Conservation (phyloP, 2,329 filamentous ascomycete genomes). For the Aspergillus sp. region DNA sequence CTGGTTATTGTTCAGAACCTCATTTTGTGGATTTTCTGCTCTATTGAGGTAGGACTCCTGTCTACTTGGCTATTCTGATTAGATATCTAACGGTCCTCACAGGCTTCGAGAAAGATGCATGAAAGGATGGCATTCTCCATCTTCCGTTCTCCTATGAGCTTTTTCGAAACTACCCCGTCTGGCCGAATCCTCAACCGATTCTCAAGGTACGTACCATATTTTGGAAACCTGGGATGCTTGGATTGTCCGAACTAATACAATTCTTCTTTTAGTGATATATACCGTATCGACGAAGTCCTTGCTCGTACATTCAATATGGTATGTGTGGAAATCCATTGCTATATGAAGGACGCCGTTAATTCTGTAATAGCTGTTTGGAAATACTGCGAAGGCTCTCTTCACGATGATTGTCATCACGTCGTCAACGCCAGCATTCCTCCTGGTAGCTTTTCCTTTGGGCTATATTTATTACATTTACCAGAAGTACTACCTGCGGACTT, state of each 20-base stretch:
- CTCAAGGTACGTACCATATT: slow-evolving; percentile 58
- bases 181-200: slow-evolving; percentile 96
- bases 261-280: slow-evolving; percentile 38
- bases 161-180: slow-evolving; percentile 94
- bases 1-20: slow-evolving; percentile 87
- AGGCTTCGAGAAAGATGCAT: slow-evolving; percentile 91
- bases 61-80: slow-evolving; percentile 6
- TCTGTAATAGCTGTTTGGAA: slow-evolving; percentile 55
- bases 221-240: background rate
- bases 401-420: slow-evolving; percentile 79
- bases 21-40: slow-evolving; percentile 98
- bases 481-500: slow-evolving; percentile 92
- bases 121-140: slow-evolving; percentile 96
- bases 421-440: slow-evolving; percentile 69
- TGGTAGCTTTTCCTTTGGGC: slow-evolving; percentile 71
- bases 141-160: slow-evolving; percentile 96
- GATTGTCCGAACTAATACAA: slow-evolving; percentile 11
- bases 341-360: too few species aligned
- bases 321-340: slow-evolving; percentile 22
- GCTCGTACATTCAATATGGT: slow-evolving; percentile 96
- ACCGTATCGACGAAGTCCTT: slow-evolving; percentile 77
- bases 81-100: background rate
- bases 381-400: slow-evolving; percentile 66
- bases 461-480: slow-evolving; percentile 87
- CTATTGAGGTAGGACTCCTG: slow-evolving; percentile 65